phyloP scores from a whole-genome alignment of 208 protist species.

The Naegleria lovaniensis region DNA sequence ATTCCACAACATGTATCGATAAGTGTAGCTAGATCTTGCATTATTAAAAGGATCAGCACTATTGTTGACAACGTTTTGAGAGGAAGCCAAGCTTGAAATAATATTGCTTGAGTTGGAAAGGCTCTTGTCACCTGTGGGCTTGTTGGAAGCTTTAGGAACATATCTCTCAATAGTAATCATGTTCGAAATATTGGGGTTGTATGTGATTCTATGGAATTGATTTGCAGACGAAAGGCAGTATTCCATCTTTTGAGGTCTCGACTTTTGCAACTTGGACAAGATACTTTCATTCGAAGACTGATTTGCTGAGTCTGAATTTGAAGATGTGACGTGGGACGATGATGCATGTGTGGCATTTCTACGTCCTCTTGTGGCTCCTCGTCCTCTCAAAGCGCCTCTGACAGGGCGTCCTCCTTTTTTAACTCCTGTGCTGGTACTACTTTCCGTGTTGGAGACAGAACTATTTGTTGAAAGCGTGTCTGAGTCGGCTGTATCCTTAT shows the following conservation, averaged over 20 bases:
- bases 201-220: constrained; percentile 8
- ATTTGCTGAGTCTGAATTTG: neutral
- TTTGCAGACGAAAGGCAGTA: neutral
- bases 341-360: neutral
- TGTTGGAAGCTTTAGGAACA: neutral
- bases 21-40: neutral
- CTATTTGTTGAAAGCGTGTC: neutral
- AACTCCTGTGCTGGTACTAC: neutral
- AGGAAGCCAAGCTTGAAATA: neutral
- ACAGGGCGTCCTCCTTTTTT: neutral
- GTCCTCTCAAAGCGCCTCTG: neutral
- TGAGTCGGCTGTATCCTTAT: neutral
- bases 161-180: neutral
- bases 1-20: constrained; percentile 11
- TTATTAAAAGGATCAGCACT: neutral
- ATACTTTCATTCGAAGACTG: neutral
- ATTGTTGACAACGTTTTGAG: neutral
- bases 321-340: neutral
- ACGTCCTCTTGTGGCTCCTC: neutral
- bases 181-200: neutral
- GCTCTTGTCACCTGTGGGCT: neutral
- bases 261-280: neutral
- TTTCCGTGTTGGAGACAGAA: neutral
- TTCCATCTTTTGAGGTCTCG: neutral
- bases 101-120: neutral